phyloP scores from a whole-genome alignment of 495 filamentous ascomycete genomes.

The Polyplosphaeria fusca region DNA sequence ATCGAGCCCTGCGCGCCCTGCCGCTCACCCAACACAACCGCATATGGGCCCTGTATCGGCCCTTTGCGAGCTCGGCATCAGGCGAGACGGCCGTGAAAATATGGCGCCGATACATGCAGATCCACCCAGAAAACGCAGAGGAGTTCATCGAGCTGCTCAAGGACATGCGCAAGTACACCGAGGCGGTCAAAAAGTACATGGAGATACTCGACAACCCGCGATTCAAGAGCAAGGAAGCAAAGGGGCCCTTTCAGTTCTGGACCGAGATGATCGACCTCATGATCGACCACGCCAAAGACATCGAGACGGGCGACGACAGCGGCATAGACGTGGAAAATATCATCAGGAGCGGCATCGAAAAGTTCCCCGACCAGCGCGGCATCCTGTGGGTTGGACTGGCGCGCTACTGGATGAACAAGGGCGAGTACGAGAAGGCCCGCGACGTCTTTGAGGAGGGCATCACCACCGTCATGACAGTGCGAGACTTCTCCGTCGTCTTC shows the following conservation, averaged over 20 bases:
- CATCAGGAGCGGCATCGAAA: conserved; percentile 85
- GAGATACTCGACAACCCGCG: conserved; percentile 88
- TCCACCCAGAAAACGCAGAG: conserved; percentile 93
- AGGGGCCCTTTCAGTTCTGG: conserved; percentile 96
- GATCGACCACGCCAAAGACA: conserved; percentile 83
- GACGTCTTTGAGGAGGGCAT: conserved; percentile 97
- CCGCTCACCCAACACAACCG: conserved; percentile 96
- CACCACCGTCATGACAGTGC: conserved; percentile 98
- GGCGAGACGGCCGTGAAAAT: conserved; percentile 89
- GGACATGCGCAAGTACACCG: conserved; percentile 79
- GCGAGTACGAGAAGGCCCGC: conserved; percentile 84
- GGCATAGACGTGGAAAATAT: conserved; percentile 92
- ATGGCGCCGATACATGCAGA: conserved; percentile 96
- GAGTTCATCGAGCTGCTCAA: conserved; percentile 88
- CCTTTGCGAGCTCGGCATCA: conserved; percentile 89
- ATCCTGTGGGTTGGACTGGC: conserved; percentile 96
- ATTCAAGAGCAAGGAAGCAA: conserved; percentile 88
- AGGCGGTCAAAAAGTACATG: conserved; percentile 91
- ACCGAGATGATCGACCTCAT: conserved; percentile 96
- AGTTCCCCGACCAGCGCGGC: conserved; percentile 91
- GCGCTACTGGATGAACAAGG: conserved; percentile 93
- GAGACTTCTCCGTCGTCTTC: conserved; percentile 95
- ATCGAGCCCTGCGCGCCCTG: conserved; percentile 89
- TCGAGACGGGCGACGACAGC: conserved; percentile 72
- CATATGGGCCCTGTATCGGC: conserved; percentile 89